Evolutionary conservation across 1,284 basidiomycete genomes (phyloP).

Genomic region (Anthracocystis panici-leucophaei): DNA sequence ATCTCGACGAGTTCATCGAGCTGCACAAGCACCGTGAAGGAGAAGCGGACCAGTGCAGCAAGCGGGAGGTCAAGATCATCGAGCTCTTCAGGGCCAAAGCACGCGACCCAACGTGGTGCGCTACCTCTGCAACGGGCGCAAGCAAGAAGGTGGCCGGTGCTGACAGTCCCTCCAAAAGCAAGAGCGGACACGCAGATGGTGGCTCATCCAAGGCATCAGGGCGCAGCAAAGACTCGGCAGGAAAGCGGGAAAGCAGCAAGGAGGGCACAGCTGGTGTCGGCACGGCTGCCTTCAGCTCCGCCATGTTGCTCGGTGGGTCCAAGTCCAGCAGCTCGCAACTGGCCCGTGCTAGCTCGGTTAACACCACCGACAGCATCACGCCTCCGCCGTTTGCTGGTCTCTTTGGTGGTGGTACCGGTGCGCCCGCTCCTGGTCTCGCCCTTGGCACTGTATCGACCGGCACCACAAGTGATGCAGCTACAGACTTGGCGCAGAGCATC

Average conservation of each 20-base stretch:
- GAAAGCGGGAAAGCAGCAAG: constrained; percentile 22
- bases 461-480: constrained; percentile 39
- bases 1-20: constrained; percentile 66
- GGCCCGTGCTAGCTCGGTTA: constrained; percentile 31
- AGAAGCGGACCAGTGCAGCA: constrained; percentile 62
- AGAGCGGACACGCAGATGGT: constrained; percentile 8
- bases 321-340: constrained; percentile 23
- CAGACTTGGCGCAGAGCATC: constrained; percentile 55
- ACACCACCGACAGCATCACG: constrained; percentile 46
- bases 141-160: constrained; percentile 15
- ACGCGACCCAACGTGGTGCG: constrained; percentile 62
- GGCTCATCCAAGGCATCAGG: constrained; percentile 7
- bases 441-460: constrained; percentile 40
- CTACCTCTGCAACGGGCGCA: constrained; percentile 47
- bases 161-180: constrained; percentile 15
- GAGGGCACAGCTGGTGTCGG: constrained; percentile 41
- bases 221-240: constrained; percentile 21
- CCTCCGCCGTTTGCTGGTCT: constrained; percentile 48
- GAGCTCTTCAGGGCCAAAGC: constrained; percentile 64
- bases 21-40: constrained; percentile 51
- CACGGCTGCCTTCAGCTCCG: constrained; percentile 47
- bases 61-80: constrained; percentile 66
- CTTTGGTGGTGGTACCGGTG: constrained; percentile 20
- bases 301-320: constrained; percentile 37
- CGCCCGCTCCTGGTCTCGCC: constrained; percentile 26